Percentiles rank a stretch among this genome's conserved stretches.
Evolutionary conservation across 1,284 basidiomycete genomes (phyloP).

Genomic region (Apiotrichum domesticum): DNA sequence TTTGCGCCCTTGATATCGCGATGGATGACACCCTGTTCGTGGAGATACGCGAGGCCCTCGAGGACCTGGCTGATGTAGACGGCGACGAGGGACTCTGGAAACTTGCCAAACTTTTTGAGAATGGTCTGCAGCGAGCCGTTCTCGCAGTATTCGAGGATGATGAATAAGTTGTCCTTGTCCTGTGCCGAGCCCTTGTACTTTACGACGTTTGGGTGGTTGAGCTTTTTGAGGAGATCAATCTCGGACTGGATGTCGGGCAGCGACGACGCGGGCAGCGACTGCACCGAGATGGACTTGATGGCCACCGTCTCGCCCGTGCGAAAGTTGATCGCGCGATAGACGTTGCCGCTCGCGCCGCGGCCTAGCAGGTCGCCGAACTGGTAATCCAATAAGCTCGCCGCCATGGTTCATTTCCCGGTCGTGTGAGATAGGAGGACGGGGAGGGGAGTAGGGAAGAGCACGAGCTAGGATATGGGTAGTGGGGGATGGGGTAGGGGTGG

Average conservation of each 20-base stretch:
- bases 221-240: conserved; percentile 94
- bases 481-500: not conserved
- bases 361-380: conserved; percentile 92
- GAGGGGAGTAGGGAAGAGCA: not conserved
- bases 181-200: conserved; percentile 97
- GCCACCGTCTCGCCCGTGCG: conserved; percentile 93
- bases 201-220: conserved; percentile 90
- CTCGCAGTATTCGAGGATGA: conserved; percentile 95
- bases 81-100: conserved; percentile 90
- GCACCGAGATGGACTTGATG: conserved; percentile 88
- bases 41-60: conserved; percentile 86
- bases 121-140: conserved; percentile 94
- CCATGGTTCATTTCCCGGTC: conserved; percentile 17
- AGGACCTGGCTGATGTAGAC: conserved; percentile 90
- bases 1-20: conserved; percentile 98
- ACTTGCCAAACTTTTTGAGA: conserved; percentile 94
- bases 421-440: not conserved
- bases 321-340: conserved; percentile 92
- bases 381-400: conserved; percentile 50
- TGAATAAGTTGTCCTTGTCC: conserved; percentile 87
- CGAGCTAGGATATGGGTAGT: not conserved
- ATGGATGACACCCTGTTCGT: conserved; percentile 91
- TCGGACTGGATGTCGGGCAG: conserved; percentile 94
- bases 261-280: conserved; percentile 85
- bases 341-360: conserved; percentile 89